These are phyloP conservation scores for Tolypocladium guangdongense DNA, from an alignment of 2,329 filamentous ascomycete genomes.

Conservation along the genomic window DNA sequence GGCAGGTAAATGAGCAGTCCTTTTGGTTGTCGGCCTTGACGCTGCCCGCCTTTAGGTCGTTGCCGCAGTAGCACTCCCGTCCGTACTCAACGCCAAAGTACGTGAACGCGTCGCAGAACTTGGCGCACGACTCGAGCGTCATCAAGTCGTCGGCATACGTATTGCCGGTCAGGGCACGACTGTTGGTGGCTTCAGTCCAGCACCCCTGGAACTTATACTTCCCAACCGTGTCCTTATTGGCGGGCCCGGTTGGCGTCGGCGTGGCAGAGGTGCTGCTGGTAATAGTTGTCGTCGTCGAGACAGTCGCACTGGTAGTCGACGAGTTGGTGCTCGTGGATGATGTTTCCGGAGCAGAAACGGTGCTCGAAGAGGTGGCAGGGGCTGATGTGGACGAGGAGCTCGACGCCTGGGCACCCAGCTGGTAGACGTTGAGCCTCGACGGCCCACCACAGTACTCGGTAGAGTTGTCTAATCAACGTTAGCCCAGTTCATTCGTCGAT, in stretches of 20 bases:
- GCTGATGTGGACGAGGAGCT: neutral
- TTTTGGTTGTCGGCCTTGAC: constrained; percentile 15
- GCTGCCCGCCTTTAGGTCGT: constrained; percentile 16
- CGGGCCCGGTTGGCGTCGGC: constrained; percentile 12
- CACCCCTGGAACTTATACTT: constrained; percentile 24
- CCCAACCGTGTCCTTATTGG: constrained; percentile 13
- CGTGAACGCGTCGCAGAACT: constrained; percentile 16
- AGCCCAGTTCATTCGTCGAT: neutral
- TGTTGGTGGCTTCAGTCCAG: constrained; percentile 21
- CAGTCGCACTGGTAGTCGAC: constrained; percentile 7
- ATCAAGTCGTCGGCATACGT: constrained; percentile 19
- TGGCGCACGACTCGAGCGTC: constrained; percentile 22
- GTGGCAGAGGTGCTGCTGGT: constrained; percentile 7
- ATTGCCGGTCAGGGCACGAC: constrained; percentile 18
- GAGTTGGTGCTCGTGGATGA: constrained; percentile 7
- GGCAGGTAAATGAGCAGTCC: constrained; percentile 22
- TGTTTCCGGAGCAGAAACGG: neutral
- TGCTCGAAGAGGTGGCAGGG: constrained; percentile 2
- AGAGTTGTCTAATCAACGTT: constrained; percentile 13
- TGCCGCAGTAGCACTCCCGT: constrained; percentile 28
- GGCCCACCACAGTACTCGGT: constrained; percentile 26
- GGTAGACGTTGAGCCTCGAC: constrained; percentile 23
- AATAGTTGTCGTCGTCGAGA: constrained; percentile 11
- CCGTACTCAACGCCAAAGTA: constrained; percentile 26
- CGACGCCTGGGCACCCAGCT: constrained; percentile 6